Conservation (phyloP, 176 grass and related monocot genomes). For the Oryza australiensis region DNA sequence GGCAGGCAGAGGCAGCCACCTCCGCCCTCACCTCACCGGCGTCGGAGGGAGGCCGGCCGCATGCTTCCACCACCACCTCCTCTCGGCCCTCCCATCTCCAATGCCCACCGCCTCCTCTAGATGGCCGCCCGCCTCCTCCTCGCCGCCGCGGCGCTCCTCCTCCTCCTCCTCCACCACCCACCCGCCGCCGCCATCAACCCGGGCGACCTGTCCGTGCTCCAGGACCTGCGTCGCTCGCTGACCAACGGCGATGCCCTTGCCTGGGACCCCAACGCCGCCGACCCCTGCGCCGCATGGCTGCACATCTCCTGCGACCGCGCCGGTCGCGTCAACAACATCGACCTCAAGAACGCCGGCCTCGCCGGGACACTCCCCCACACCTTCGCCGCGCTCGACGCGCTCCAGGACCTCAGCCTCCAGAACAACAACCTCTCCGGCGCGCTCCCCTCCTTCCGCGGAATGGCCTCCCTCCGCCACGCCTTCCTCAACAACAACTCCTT, state of each 20-base stretch:
- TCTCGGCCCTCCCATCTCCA: neutral
- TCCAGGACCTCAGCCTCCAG: slow-evolving; percentile 69
- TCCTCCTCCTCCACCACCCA: neutral
- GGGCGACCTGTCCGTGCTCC: slow-evolving; percentile 56
- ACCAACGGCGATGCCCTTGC: slow-evolving; percentile 50
- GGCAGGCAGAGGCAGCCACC: too few species aligned
- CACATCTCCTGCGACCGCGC: slow-evolving; percentile 65
- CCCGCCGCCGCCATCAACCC: slow-evolving; percentile 30
- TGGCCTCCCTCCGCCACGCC: slow-evolving; percentile 50
- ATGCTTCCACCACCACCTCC: neutral
- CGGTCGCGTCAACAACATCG: slow-evolving; percentile 74
- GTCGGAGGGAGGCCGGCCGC: too few species aligned
- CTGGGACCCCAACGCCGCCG: slow-evolving; percentile 49
- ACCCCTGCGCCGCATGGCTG: slow-evolving; percentile 63
- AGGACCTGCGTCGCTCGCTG: slow-evolving; percentile 44
- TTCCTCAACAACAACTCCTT: slow-evolving; percentile 79
- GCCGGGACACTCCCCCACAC: slow-evolving; percentile 30
- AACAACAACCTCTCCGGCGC: slow-evolving; percentile 56
- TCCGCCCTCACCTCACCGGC: too few species aligned
- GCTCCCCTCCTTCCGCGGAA: slow-evolving; percentile 63
- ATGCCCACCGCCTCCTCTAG: slow-evolving; percentile 28
- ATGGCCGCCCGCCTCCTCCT: neutral
- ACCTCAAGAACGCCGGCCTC: slow-evolving; percentile 56
- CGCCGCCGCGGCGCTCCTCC: neutral
- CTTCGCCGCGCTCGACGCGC: slow-evolving; percentile 48